Evolutionary conservation across 306 rosid species (phyloP), one percentile per base, ranked within the genome.

Genomic region (Lathyrus aphaca): DNA sequence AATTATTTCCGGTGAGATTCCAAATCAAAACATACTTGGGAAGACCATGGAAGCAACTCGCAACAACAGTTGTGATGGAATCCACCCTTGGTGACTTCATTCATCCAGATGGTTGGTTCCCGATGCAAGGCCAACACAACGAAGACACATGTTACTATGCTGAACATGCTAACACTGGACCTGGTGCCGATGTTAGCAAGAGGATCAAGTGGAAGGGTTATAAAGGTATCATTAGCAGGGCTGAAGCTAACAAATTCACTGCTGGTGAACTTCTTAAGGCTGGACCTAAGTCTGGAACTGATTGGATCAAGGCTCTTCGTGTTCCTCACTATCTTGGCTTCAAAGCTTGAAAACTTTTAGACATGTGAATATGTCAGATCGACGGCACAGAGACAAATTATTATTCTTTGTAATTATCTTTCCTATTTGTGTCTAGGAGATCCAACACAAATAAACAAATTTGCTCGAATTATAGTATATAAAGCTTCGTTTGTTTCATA

Each of bases 171-270:
- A 88, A 91, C 76, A 60, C 49, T 0, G 92, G 97, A 14, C 92
- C 92, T 0, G 92, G 92, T 10, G 87, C 92, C 6, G 27, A 3
- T 9, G 43, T 76, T 2, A 3, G 12, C 1, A 16, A 53, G 9
- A 86, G 97, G 15, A 76, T 86, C 10, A 86, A 40, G 38, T 91
- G 97, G 97, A 73, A 21, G 58, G 85, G 87, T 6, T 81, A 69
- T 57, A 79, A 10, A 1, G 86, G 74, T 0, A 0, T 73, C 13
- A 86, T 86, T 0, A 61, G 64, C 29, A 78, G 39, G 70, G 66
- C 64, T 0, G 88, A 87, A 8, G 93, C 91, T 40, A 7, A 11
- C 0, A 49, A 38, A 3, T 91, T 78, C 80, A 91, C 91, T 0
- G 75, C 74, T 6, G 83, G 19, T 0, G 0, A 21, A 3, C 77